Base-by-base conservation (phyloP, 257 asterid genomes). In the Plantago elongata region DNA sequence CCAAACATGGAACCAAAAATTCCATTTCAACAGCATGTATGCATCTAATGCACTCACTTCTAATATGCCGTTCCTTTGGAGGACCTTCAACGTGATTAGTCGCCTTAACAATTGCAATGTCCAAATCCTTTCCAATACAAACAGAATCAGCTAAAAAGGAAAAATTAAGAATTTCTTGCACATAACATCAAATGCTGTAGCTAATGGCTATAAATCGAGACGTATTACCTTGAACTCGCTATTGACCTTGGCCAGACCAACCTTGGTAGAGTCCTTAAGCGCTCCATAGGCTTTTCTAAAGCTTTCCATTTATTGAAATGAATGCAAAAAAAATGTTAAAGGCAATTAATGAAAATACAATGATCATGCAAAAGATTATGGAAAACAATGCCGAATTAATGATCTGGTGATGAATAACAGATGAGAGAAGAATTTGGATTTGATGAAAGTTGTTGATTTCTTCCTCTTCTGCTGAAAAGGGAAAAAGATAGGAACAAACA, bases 231-330 rank as follows among this genome's bases (percentile, higher is more conserved):
- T 91, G 81, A 91, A 91, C 15, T 85, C 93, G 78, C 96, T 88
- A 54, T 91, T 88, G 81, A 91, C 96, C 72, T 86, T 89, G 73
- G 96, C 96, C n/a, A 88, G 84, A 87, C 95, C 90, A 71, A 91
- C 98, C 69, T 65, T 84, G 70, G 96, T 91, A 64, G 98, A 88
- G 70, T 91, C 98, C 76, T 91, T 91, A 54, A 91, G 94, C 45
- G 94, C 95, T 48, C 95, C 95, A 62, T 85, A 91, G n/a, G 96
- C 98, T 73, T 88, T 91, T 59, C 98, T 68, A 54, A 85, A 85
- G 80, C 96, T 91, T 29, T 88, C 96, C 97, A 87, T 90, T 61
- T 61, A 61, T 18, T 18, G 12, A 48, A 10, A 54, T 16, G 34
- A 13, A 8, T 15, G 44, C 27, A 29, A 13, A 13, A 45, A 29